Evolutionary conservation across 163 green algal genomes (phyloP), one percentile per base, ranked within the genome.

Genomic region (Chlamydomonas reinhardtii): DNA sequence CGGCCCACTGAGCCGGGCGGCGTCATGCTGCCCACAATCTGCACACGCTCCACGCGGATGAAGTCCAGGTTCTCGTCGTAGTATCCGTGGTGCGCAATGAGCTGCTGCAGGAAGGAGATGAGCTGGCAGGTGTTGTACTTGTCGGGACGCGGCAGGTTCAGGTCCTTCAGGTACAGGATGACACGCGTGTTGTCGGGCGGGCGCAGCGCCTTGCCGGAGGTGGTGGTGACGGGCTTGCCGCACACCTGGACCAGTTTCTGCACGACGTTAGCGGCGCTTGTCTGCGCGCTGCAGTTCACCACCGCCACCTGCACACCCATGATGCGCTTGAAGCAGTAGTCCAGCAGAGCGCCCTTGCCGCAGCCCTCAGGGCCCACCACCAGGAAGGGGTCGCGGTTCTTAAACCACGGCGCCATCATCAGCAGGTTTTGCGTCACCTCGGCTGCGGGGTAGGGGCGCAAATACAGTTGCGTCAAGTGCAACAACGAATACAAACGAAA

Each of bases 81-180:
- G 90, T 96, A 97, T 39, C 94, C 95, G 25, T 87, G 89, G 85
- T 97, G 94, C 4, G 93, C 94, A 27, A 98, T 91, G 73, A 97
- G 90, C 90, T 98, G 95, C 85, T 97, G 94, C 73, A 96, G 84
- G 79, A 98, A 96, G 11, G 92, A 90, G 5, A 96, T 90, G 39
- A 97, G 87, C 90, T 98, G 94, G 39, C 90, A 90, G 5, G 94
- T 98, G 61, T 91, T 90, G 88, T 97, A 97, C 82, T 96, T 96
- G 90, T 97, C 94, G 24, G 94, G 92, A 84, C 66, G 62, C 20
- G 94, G 93, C 66, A 97, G 86, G 90, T 97, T 96, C 70, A 97
- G 91, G 73, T 96, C 94, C 35, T 95, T 93, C 54, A 97, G 86
- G 80, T 94, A 94, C 35, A 97, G 88, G 35, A 97, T 90, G 27